Conservation (phyloP, 2,329 filamentous ascomycete species). For the Colletotrichum eleusines region DNA sequence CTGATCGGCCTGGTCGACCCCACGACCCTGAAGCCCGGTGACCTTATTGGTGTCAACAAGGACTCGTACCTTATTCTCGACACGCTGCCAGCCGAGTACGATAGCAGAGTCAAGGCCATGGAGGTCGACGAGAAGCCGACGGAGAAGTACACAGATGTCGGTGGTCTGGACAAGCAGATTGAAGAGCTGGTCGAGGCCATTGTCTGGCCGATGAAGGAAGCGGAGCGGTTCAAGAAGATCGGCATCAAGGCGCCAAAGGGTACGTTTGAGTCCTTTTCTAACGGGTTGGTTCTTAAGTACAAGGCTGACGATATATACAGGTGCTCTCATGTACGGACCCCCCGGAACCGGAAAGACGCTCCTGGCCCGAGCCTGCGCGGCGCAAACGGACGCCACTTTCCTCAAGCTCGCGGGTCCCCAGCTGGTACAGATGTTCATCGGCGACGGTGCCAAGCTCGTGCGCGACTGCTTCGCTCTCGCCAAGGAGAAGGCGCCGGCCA, state of each 20-base stretch:
- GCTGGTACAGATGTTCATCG: conserved; percentile 99
- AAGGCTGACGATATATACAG: conserved; percentile 59
- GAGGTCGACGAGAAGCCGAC: conserved; percentile 99
- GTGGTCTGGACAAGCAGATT: conserved; percentile 98
- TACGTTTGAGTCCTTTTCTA: conserved; percentile 56
- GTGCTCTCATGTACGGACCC: conserved; percentile 97
- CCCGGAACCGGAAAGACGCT: conserved; percentile 92
- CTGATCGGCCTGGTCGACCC: conserved; percentile 97
- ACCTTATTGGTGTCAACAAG: conserved; percentile 98
- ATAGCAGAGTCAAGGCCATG: conserved; percentile 99
- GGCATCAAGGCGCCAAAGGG: conserved; percentile 99
- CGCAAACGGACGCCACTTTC: conserved; percentile 98
- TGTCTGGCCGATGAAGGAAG: conserved; percentile 99
- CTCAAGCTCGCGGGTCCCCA: conserved; percentile 98
- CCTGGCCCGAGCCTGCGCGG: conserved; percentile 93
- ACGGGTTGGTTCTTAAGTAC: conserved; percentile 25
- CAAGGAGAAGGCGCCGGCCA: conserved; percentile 98
- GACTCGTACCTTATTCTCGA: conserved; percentile 98
- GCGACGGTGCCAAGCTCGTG: conserved; percentile 96
- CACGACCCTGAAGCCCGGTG: conserved; percentile 92
- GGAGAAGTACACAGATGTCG: conserved; percentile 98
- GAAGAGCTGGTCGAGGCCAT: conserved; percentile 98
- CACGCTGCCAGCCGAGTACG: conserved; percentile 96
- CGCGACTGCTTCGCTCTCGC: conserved; percentile 97
- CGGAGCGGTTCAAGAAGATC: conserved; percentile 99